Conservation (phyloP, 2,329 filamentous ascomycete genomes). For the Colletotrichum acutatum region DNA sequence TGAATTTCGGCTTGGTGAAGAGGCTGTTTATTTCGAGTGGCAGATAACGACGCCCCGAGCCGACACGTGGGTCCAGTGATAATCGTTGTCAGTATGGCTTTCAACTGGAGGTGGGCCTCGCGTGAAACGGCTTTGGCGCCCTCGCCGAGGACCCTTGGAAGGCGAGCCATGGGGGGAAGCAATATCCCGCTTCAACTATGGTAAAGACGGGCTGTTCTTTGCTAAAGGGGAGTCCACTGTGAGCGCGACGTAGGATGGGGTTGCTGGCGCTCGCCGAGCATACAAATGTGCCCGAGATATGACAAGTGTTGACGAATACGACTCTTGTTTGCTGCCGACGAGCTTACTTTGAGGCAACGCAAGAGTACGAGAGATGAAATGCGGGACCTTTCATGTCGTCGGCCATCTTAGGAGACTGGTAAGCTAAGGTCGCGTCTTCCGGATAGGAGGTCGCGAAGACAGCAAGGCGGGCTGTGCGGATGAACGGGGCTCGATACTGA, state of each 20-base stretch:
- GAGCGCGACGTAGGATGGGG: background rate
- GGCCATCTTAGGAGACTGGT: background rate
- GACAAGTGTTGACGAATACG: conserved; percentile 5
- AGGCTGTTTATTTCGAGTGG: background rate
- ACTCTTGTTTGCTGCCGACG: background rate
- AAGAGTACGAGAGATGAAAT: background rate
- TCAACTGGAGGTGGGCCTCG: background rate
- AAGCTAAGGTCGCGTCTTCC: background rate
- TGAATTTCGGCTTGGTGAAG: background rate
- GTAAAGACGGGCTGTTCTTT: background rate
- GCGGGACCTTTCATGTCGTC: conserved; percentile 8
- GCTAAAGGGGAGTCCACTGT: background rate
- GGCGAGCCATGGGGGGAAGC: background rate
- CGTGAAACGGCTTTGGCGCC: background rate
- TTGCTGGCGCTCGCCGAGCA: background rate
- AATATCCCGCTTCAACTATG: background rate
- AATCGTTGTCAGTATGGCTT: background rate
- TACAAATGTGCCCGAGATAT: background rate
- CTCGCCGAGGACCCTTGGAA: background rate
- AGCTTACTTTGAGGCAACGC: background rate
- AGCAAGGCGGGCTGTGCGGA: background rate
- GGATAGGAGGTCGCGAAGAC: conserved; percentile 12
- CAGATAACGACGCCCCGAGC: background rate
- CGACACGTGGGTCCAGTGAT: background rate
- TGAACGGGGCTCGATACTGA: background rate